These are phyloP conservation scores for Aspergillus incahuasiensis DNA, from an alignment of 495 filamentous ascomycete species.

Conservation along the genomic window DNA sequence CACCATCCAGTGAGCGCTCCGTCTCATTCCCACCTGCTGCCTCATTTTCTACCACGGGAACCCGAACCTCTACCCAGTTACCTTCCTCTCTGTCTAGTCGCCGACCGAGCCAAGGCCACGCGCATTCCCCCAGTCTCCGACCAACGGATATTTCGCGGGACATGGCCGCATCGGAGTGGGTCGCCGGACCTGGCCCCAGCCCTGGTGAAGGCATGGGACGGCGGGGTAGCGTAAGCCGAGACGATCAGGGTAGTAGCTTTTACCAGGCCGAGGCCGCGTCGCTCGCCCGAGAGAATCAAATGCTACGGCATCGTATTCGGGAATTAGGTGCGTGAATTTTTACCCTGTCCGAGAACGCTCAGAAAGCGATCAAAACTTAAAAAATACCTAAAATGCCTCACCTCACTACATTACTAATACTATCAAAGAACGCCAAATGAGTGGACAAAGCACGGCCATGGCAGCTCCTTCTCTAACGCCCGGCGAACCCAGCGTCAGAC, in stretches of 20 bases:
- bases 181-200: conserved; percentile 23
- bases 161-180: conserved; percentile 27
- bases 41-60: conserved; percentile 27
- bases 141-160: conserved; percentile 27
- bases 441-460: conserved; percentile 21
- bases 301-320: conserved; percentile 78
- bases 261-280: conserved; percentile 91
- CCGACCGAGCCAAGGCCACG: conserved; percentile 42
- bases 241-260: conserved; percentile 65
- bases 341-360: not conserved
- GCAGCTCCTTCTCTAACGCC: conserved; percentile 9
- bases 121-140: conserved; percentile 34
- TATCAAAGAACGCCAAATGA: conserved; percentile 34
- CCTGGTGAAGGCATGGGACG: conserved; percentile 28
- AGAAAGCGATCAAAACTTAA: not conserved
- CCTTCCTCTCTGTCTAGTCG: conserved; percentile 47
- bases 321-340: conserved; percentile 54
- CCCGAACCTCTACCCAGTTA: conserved; percentile 29
- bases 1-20: conserved; percentile 60
- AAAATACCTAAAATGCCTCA: not conserved
- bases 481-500: conserved; percentile 22
- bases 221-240: conserved; percentile 55
- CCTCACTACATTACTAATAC: not conserved
- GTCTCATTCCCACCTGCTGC: conserved; percentile 44
- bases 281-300: conserved; percentile 86